phyloP scores from a whole-genome alignment of 108 stramenopile species.

The Skeletonema potamos region DNA sequence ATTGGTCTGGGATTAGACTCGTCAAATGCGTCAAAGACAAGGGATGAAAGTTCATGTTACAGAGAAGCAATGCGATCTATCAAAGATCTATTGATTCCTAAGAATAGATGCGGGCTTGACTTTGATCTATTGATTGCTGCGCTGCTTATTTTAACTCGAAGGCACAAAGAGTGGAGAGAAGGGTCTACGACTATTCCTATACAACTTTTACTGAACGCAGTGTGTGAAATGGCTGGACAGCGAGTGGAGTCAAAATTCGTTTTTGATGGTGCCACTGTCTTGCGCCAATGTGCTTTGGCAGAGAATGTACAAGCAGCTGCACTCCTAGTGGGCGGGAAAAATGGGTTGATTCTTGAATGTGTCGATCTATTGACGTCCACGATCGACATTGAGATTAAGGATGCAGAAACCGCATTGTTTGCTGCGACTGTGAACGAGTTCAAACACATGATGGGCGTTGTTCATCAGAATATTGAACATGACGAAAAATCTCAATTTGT shows the following conservation, averaged over 20 bases:
- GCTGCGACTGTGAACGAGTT: constrained; percentile 30
- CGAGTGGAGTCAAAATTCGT: constrained; percentile 50
- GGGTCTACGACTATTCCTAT: constrained; percentile 44
- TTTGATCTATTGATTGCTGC: constrained; percentile 76
- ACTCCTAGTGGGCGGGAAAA: constrained; percentile 70
- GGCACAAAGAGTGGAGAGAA: constrained; percentile 51
- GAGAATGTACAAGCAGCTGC: constrained; percentile 77
- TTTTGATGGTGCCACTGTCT: constrained; percentile 57
- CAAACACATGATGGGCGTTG: constrained; percentile 4
- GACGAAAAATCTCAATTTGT: constrained; percentile 28
- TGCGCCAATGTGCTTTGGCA: constrained; percentile 66
- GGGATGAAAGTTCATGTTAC: constrained; percentile 28
- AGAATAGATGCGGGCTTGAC: constrained; percentile 58
- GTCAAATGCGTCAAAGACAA: not conserved
- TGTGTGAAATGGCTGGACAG: constrained; percentile 73
- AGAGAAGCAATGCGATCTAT: constrained; percentile 30
- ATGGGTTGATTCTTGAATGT: constrained; percentile 72
- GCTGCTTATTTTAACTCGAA: constrained; percentile 53
- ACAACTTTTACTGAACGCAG: constrained; percentile 67
- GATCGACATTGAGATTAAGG: constrained; percentile 56
- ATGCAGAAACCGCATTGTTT: constrained; percentile 63
- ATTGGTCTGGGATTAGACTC: constrained; percentile 26
- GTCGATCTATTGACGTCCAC: constrained; percentile 59
- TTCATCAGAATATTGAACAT: not conserved
- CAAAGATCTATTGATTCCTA: constrained; percentile 23